phyloP scores from a whole-genome alignment of 495 filamentous ascomycete species.

The Extremus antarcticus region DNA sequence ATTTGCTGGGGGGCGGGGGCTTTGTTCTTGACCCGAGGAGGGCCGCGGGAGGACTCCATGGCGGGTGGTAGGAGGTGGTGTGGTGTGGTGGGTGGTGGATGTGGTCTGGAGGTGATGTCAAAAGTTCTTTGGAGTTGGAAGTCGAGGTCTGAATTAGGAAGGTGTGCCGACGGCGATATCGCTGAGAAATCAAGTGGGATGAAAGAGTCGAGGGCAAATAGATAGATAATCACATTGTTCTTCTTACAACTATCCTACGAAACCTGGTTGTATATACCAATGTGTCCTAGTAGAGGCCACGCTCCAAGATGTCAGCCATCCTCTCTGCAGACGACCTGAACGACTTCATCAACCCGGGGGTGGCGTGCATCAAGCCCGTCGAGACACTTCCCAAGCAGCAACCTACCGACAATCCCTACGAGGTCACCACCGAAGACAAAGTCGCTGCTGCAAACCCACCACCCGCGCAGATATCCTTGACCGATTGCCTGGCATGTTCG shows the following conservation, averaged over 20 bases:
- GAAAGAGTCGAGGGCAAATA: neutral
- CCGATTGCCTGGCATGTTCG: conserved; percentile 94
- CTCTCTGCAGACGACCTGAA: conserved; percentile 93
- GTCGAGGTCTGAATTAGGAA: neutral
- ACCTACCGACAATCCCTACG: conserved; percentile 45
- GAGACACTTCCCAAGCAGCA: conserved; percentile 65
- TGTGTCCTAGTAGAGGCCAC: conserved; percentile 19
- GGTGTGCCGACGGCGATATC: neutral
- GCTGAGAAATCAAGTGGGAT: neutral
- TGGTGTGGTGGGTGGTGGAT: neutral
- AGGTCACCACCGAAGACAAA: conserved; percentile 88
- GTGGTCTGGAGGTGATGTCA: neutral
- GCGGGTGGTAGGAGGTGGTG: neutral
- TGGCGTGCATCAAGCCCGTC: conserved; percentile 95
- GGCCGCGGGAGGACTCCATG: conserved; percentile 92
- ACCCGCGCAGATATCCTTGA: conserved; percentile 84
- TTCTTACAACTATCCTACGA: no score
- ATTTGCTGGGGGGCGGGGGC: conserved; percentile 62
- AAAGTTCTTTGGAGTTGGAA: neutral
- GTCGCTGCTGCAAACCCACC: conserved; percentile 40
- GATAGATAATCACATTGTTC: no score
- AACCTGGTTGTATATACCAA: no score
- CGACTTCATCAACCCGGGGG: conserved; percentile 95
- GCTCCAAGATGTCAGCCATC: conserved; percentile 70
- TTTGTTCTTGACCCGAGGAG: conserved; percentile 97